A percentile compares a stretch with the other conserved stretches of the same genome.
Conservation (phyloP, 306 rosid species). For the Cucumis melo region DNA sequence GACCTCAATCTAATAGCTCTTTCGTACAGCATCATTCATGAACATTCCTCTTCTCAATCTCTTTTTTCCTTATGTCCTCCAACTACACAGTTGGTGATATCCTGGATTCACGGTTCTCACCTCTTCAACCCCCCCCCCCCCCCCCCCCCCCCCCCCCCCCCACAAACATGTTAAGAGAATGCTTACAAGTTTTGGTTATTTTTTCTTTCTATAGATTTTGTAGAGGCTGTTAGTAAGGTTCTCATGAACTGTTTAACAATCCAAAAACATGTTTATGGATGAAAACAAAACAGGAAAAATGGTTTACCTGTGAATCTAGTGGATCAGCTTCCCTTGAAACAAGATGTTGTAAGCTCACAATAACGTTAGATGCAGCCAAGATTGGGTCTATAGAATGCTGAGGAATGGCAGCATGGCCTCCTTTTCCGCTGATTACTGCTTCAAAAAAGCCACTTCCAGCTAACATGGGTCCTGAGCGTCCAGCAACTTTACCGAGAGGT, state of each 20-base stretch:
- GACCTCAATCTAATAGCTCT: no score
- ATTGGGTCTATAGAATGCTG: slow-evolving; percentile 74
- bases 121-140: no score
- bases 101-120: no score
- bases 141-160: no score
- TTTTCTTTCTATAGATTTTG: not conserved
- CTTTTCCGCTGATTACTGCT: slow-evolving; percentile 68
- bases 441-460: slow-evolving; percentile 74
- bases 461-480: slow-evolving; percentile 44
- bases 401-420: slow-evolving; percentile 92
- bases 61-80: not conserved
- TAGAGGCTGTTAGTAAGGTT: not conserved
- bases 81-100: not conserved
- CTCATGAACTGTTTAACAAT: not conserved
- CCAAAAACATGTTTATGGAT: not conserved
- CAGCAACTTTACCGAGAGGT: slow-evolving; percentile 49
- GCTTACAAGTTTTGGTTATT: not conserved
- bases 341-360: slow-evolving; percentile 70
- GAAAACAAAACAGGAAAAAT: slow-evolving; percentile 1
- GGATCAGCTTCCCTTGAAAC: slow-evolving; percentile 93
- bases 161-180: not conserved
- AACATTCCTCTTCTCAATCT: no score
- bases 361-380: slow-evolving; percentile 75
- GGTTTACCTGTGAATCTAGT: slow-evolving; percentile 54
- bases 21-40: no score